Evolutionary conservation across 306 rosid species (phyloP).

Genomic region (Dicorynia guianensis): DNA sequence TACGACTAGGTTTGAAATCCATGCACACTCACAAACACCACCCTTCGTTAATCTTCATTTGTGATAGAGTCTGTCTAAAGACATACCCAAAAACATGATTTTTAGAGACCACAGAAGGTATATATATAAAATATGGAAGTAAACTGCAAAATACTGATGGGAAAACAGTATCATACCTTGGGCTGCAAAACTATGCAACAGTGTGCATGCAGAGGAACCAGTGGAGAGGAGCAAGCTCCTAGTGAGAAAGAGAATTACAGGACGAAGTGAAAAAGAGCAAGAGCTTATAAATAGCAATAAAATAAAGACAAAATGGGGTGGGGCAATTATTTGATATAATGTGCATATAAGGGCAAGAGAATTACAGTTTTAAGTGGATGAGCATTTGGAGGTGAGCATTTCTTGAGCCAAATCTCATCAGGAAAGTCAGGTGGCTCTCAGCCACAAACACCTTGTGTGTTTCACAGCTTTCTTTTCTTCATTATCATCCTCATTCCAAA

Average conservation of each 20-base stretch:
- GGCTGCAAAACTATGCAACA: conserved; percentile 48
- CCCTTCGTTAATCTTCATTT: conserved; percentile 23
- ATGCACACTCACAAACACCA: conserved; percentile 22
- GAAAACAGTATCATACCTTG: conserved; percentile 46
- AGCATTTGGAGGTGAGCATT: conserved; percentile 79
- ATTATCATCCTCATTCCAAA: conserved; percentile 46
- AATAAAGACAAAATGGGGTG: conserved; percentile 54
- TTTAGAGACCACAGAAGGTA: conserved; percentile 15
- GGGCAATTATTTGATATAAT: conserved; percentile 47
- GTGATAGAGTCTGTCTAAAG: conserved; percentile 17
- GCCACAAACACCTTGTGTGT: conserved; percentile 76
- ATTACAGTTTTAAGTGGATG: conserved; percentile 60
- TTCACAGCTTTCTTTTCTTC: conserved; percentile 56
- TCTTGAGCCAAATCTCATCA: conserved; percentile 70
- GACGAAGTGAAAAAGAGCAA: conserved; percentile 46
- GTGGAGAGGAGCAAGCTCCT: conserved; percentile 39
- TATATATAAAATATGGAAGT: conserved; percentile 26
- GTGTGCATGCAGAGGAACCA: conserved; percentile 58
- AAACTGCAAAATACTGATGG: neutral
- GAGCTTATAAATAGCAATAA: conserved; percentile 46
- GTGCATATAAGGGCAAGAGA: conserved; percentile 29
- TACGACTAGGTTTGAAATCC: conserved; percentile 10
- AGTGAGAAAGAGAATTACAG: conserved; percentile 43
- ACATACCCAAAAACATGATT: conserved; percentile 15
- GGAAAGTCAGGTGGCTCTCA: conserved; percentile 48